Conservation (phyloP, 2,329 filamentous ascomycete genomes). For the Fusarium clavum region DNA sequence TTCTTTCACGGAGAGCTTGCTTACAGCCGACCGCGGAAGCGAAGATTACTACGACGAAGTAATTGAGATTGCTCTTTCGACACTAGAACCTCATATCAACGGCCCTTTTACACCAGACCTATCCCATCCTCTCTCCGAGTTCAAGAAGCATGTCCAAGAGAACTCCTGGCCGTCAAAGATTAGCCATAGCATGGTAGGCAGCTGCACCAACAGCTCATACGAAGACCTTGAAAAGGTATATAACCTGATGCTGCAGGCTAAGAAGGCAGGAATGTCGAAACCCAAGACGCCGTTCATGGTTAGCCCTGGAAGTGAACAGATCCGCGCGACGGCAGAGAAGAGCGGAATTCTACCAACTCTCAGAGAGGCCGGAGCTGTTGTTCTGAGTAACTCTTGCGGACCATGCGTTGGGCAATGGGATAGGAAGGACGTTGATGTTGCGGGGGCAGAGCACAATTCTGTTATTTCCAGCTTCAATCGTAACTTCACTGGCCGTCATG, state of each 20-base stretch:
- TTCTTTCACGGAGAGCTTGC: background rate
- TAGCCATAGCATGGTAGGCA: slow-evolving; percentile 96
- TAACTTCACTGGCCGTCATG: slow-evolving; percentile 53
- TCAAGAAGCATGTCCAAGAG: slow-evolving; percentile 89
- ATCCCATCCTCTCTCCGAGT: slow-evolving; percentile 96
- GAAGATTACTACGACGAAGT: slow-evolving; percentile 49
- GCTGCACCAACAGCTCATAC: slow-evolving; percentile 91
- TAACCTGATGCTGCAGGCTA: slow-evolving; percentile 81
- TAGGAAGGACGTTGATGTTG: slow-evolving; percentile 72
- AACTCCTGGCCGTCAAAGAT: slow-evolving; percentile 93
- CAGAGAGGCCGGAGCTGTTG: slow-evolving; percentile 93
- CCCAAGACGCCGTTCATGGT: slow-evolving; percentile 93
- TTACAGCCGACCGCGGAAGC: slow-evolving; percentile 38
- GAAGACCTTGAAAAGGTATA: slow-evolving; percentile 94
- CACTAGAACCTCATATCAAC: slow-evolving; percentile 98
- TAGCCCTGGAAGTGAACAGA: slow-evolving; percentile 96
- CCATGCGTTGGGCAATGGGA: slow-evolving; percentile 87
- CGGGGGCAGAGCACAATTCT: slow-evolving; percentile 82
- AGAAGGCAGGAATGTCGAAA: slow-evolving; percentile 86
- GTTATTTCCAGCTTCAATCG: slow-evolving; percentile 83
- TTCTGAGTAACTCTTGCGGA: slow-evolving; percentile 55
- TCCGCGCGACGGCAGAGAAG: slow-evolving; percentile 88
- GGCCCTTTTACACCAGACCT: slow-evolving; percentile 98
- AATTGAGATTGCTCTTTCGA: slow-evolving; percentile 61
- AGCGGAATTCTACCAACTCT: slow-evolving; percentile 93